A percentile compares a stretch with the other conserved stretches of the same genome.
Conservation (phyloP, 2,329 filamentous ascomycete genomes). For the Seiridium unicorne region DNA sequence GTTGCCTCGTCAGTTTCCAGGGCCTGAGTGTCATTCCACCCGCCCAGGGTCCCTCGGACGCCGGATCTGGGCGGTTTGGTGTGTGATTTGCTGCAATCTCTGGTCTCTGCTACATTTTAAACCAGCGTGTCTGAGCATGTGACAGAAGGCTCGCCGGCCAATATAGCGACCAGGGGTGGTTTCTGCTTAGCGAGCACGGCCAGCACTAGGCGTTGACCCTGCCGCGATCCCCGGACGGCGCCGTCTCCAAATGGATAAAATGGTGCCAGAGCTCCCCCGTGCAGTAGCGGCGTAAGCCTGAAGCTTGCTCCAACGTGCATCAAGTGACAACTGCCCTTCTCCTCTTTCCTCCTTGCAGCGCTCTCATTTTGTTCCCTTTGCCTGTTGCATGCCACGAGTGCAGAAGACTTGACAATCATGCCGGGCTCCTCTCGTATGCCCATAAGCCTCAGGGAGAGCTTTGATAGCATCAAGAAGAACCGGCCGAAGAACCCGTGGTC, state of each 20-base stretch:
- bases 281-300: neutral
- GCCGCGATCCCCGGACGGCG: neutral
- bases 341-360: neutral
- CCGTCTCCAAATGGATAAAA: neutral
- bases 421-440: slow-evolving; percentile 69
- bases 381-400: neutral
- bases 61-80: too few species aligned
- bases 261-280: neutral
- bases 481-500: slow-evolving; percentile 55
- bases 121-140: neutral
- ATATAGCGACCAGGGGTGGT: too few species aligned
- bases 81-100: too few species aligned
- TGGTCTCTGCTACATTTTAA: too few species aligned
- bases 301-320: neutral
- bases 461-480: slow-evolving; percentile 59
- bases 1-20: neutral
- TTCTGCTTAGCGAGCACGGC: neutral
- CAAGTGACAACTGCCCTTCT: neutral
- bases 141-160: neutral
- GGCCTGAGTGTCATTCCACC: too few species aligned
- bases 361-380: neutral
- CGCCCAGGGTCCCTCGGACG: too few species aligned
- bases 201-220: neutral
- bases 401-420: slow-evolving; percentile 38
- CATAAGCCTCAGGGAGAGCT: slow-evolving; percentile 66